Evolutionary conservation across 768 basidiomycete species (phyloP).

Genomic region (Galerina sulciceps): DNA sequence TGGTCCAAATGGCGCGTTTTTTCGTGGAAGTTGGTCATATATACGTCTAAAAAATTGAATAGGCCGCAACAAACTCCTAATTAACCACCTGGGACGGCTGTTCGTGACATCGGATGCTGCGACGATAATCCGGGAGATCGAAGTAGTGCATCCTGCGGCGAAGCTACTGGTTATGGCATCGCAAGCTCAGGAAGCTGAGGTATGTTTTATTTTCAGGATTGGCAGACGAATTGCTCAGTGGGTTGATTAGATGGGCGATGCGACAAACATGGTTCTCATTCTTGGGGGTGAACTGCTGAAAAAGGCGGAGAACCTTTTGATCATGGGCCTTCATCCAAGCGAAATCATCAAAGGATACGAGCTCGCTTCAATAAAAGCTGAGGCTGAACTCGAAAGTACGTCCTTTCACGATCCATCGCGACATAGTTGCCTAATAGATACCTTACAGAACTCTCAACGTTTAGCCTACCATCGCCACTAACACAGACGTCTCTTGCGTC

Average conservation of each 20-base stretch:
- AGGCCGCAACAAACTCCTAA: constrained; percentile 97
- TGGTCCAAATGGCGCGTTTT: constrained; percentile 85
- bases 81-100: constrained; percentile 94
- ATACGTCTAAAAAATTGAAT: constrained; percentile 11
- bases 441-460: constrained; percentile 66
- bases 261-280: constrained; percentile 95
- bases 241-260: constrained; percentile 85
- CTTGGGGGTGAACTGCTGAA: constrained; percentile 94
- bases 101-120: constrained; percentile 99
- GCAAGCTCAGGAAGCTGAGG: constrained; percentile 95
- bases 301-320: constrained; percentile 87
- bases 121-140: constrained; percentile 96
- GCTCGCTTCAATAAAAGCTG: constrained; percentile 81
- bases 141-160: constrained; percentile 98
- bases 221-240: not conserved
- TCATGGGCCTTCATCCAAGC: constrained; percentile 97
- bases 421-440: constrained; percentile 10
- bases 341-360: constrained; percentile 97
- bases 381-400: constrained; percentile 90
- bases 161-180: constrained; percentile 99
- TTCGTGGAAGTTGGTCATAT: not conserved
- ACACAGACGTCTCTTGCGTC: constrained; percentile 69
- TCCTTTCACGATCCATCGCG: constrained; percentile 20
- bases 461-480: constrained; percentile 71
- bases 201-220: constrained; percentile 35